Evolutionary conservation across 2,329 filamentous ascomycete species (phyloP).

Genomic region (Verticillium alfalfae): DNA sequence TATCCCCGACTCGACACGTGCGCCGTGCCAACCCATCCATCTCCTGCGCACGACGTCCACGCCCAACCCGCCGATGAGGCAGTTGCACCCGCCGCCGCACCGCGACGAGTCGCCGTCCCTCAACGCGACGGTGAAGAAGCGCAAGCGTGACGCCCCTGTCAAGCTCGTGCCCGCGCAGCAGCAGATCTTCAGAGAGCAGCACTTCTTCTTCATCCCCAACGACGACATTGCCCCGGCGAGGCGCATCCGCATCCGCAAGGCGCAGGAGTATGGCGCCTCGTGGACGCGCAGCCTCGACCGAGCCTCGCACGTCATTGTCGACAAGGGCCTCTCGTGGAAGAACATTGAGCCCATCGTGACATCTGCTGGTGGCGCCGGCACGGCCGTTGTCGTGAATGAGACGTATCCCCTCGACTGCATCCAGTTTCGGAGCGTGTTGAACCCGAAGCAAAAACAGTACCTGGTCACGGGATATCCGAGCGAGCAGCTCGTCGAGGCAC

Average conservation of each 20-base stretch:
- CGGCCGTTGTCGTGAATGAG: conserved; percentile 57
- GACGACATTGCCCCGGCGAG: conserved; percentile 65
- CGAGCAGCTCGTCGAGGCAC: not conserved
- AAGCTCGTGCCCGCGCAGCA: conserved; percentile 44
- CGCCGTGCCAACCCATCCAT: conserved; percentile 7
- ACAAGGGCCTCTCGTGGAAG: conserved; percentile 57
- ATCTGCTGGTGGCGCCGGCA: conserved; percentile 13
- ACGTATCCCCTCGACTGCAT: conserved; percentile 66
- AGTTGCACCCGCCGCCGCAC: conserved; percentile 4
- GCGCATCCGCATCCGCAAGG: conserved; percentile 66
- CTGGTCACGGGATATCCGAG: conserved; percentile 40
- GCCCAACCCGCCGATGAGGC: conserved; percentile 16
- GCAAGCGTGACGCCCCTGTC: conserved; percentile 35
- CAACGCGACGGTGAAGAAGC: conserved; percentile 26
- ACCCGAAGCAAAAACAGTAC: conserved; percentile 56
- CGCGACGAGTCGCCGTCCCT: conserved; percentile 4
- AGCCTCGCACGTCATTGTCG: conserved; percentile 77
- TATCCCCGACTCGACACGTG: conserved; percentile 15
- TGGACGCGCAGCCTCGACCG: conserved; percentile 57
- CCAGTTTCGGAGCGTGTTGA: conserved; percentile 49
- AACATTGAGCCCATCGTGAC: conserved; percentile 57
- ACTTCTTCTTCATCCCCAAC: conserved; percentile 76
- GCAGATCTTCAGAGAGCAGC: conserved; percentile 55
- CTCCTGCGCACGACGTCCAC: conserved; percentile 19
- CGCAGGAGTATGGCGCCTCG: conserved; percentile 66